These are phyloP conservation scores for Saccharomycopsis sp. DNA, from an alignment of 805 yeast species.

Conservation along the genomic window DNA sequence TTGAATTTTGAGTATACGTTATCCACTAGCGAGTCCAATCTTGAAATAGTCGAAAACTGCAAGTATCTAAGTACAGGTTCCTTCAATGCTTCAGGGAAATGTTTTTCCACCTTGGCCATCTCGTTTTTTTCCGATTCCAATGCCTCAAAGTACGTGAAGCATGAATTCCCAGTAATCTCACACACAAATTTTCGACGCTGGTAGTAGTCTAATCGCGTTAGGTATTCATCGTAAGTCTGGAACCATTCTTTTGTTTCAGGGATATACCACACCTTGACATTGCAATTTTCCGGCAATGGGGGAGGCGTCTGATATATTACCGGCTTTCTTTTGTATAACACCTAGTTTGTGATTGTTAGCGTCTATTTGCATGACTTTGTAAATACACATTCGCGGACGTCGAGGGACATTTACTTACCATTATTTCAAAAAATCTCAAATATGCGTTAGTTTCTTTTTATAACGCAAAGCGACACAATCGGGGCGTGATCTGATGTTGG, in stretches of 20 bases:
- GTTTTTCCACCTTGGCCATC: constrained; percentile 58
- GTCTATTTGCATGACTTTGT: constrained; percentile 12
- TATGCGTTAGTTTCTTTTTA: background rate
- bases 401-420: background rate
- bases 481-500: constrained; percentile 28
- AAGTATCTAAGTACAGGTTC: constrained; percentile 85
- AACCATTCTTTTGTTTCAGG: constrained; percentile 90
- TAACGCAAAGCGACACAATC: background rate
- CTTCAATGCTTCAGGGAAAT: constrained; percentile 85
- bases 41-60: constrained; percentile 72
- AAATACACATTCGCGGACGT: constrained; percentile 16
- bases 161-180: constrained; percentile 91
- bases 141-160: constrained; percentile 88
- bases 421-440: background rate
- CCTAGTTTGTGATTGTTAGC: constrained; percentile 38
- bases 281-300: constrained; percentile 46
- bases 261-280: constrained; percentile 70
- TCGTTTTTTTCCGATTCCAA: constrained; percentile 63
- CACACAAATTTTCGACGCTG: constrained; percentile 78
- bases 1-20: constrained; percentile 73
- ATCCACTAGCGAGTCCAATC: constrained; percentile 85
- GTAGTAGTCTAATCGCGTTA: constrained; percentile 66
- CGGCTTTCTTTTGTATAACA: constrained; percentile 66
- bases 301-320: constrained; percentile 55
- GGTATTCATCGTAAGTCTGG: constrained; percentile 63